phyloP scores from a whole-genome alignment of 2,329 filamentous ascomycete species.

The Cladosporium sp. region DNA sequence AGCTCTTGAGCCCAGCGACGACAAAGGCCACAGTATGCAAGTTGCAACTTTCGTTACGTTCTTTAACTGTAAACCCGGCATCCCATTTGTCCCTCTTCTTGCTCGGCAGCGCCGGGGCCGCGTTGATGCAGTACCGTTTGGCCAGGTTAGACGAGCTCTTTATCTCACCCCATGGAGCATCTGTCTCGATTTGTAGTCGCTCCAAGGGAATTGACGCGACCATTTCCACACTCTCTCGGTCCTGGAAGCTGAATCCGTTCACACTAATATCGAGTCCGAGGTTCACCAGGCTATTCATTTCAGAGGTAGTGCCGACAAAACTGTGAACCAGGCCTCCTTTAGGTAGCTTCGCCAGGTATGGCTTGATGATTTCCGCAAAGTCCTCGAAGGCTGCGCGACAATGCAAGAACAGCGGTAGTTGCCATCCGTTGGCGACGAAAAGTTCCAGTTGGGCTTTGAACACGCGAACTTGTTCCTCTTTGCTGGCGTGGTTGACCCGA shows the following conservation, averaged over 20 bases:
- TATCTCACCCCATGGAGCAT: conserved; percentile 54
- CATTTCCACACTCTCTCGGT: conserved; percentile 46
- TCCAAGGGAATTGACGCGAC: conserved; percentile 45
- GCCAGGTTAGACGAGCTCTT: conserved; percentile 40
- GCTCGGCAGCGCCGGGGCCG: conserved; percentile 37
- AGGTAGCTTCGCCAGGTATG: conserved; percentile 44
- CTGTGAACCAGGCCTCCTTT: conserved; percentile 44
- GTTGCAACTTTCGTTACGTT: conserved; percentile 54
- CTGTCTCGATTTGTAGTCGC: conserved; percentile 51
- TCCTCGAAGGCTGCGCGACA: conserved; percentile 49
- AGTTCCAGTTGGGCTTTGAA: conserved; percentile 49
- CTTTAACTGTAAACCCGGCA: conserved; percentile 51
- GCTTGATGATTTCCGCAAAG: conserved; percentile 46
- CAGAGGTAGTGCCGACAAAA: conserved; percentile 43
- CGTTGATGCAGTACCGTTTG: conserved; percentile 41
- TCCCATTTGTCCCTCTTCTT: conserved; percentile 57
- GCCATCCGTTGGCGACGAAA: conserved; percentile 36
- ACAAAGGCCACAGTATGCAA: conserved; percentile 52
- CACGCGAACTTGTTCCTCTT: conserved; percentile 44
- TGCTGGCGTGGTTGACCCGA: conserved; percentile 47
- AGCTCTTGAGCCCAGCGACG: conserved; percentile 52
- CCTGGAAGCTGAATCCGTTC: conserved; percentile 53
- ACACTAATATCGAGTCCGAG: conserved; percentile 51
- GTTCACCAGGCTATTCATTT: conserved; percentile 44
- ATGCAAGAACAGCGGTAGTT: conserved; percentile 47